Evolutionary conservation across 495 filamentous ascomycete genomes (phyloP).

Genomic region (Hypoxylon cercidicola): DNA sequence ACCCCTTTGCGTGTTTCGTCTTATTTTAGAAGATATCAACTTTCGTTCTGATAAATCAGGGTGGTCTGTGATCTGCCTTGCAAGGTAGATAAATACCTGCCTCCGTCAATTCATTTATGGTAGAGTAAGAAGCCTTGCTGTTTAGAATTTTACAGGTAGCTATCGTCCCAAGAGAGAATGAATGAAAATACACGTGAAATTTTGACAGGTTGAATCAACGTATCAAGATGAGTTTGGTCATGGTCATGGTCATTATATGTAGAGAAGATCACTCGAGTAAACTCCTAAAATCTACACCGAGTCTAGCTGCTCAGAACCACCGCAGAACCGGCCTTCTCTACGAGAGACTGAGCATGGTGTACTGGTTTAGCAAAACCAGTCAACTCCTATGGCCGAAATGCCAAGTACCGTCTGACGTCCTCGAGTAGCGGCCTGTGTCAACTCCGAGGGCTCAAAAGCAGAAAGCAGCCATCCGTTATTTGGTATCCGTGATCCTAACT

Average conservation of each 20-base stretch:
- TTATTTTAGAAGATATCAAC: slow-evolving; percentile 21
- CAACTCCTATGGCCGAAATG: slow-evolving; percentile 10
- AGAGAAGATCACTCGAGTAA: slow-evolving; percentile 3
- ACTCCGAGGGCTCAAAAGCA: slow-evolving; percentile 42
- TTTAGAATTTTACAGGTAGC: too few species aligned
- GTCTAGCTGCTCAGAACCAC: not conserved
- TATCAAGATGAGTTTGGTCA: not conserved
- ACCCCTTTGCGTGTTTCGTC: not conserved
- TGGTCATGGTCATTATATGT: slow-evolving; percentile 1
- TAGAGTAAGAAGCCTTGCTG: too few species aligned
- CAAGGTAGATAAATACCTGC: too few species aligned
- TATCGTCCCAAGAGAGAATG: not conserved
- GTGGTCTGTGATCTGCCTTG: slow-evolving; percentile 1
- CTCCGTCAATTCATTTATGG: not conserved
- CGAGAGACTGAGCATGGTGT: not conserved
- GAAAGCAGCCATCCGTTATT: slow-evolving; percentile 45
- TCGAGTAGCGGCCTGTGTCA: slow-evolving; percentile 27
- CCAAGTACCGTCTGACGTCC: slow-evolving; percentile 22
- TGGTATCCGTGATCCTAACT: slow-evolving; percentile 48
- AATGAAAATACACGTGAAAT: not conserved
- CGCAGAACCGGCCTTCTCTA: not conserved
- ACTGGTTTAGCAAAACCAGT: slow-evolving; percentile 5
- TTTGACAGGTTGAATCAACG: too few species aligned
- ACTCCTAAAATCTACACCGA: slow-evolving; percentile 10
- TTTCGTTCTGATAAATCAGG: slow-evolving; percentile 16